Evolutionary conservation across 2,329 filamentous ascomycete species (phyloP), one percentile per base, ranked within the genome.

Genomic region (Aspergillus aculeatinus): DNA sequence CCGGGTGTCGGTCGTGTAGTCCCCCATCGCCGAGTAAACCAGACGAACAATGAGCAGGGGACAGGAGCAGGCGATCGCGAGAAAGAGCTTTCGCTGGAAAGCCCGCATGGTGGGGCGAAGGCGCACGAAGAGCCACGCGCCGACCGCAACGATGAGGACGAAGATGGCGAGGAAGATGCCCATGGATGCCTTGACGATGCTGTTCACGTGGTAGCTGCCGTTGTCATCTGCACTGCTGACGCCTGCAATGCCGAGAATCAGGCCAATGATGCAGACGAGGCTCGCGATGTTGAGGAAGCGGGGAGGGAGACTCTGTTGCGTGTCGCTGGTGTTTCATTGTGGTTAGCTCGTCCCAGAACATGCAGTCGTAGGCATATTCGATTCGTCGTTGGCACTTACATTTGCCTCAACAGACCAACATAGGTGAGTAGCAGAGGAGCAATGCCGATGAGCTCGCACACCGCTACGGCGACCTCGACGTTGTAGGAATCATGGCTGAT

Each of bases 401-500:
- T 70, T 62, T 70, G 65, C 21, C 65, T 52, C 33, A 73, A 54
- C 1, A 73, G 31, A 23, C 70, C 71, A 48, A 73, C 48, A 50
- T 67, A 72, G 33, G 69, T 62, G 2, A 73, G 61, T 4, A 71
- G 57, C 31, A 73, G 51, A 27, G 71, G 69, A 1, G 70, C 68
- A 60, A 73, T 53, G 5, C 71, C 72, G 35, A 73, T 71, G 21
- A 70, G 50, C 50, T 72, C 63, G 56, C 71, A 73, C 31, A 73
- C 70, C 14, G 64, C 61, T 1, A 62, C 63, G 5, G 68, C 68
- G 29, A 67, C 62, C 16, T 61, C 54, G 5, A 70, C 58, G 16
- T 65, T 55, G 16, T 57, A 21, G 10, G 64, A 61, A n/a, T 64
- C 42, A 54, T 69, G 35, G 21, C 60, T 57, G 44, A 72, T 72